Percentiles rank a stretch among this genome's conserved stretches.
Conservation (phyloP, 257 asterid species). For the Mitragyna speciosa region DNA sequence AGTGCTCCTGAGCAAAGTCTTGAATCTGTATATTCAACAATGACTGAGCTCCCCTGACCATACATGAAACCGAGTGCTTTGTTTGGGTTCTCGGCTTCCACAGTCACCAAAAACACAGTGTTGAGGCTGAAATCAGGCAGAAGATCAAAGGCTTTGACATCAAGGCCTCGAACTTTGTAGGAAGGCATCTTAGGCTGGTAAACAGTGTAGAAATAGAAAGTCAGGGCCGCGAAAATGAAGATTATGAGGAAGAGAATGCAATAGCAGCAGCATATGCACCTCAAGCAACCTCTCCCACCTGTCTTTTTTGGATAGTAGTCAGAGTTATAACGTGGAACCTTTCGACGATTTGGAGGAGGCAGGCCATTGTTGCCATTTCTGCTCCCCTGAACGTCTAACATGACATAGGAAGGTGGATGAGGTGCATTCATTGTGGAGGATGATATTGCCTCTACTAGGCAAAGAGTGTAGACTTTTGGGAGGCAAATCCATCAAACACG, state of each 20-base stretch:
- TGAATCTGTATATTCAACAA: conserved; percentile 27
- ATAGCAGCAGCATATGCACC: conserved; percentile 51
- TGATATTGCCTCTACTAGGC: conserved; percentile 2
- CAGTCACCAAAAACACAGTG: conserved; percentile 26
- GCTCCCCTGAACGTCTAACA: conserved; percentile 23
- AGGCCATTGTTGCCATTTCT: conserved; percentile 9
- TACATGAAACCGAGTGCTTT: conserved; percentile 36
- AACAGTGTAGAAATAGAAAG: conserved; percentile 19
- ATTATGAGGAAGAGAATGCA: conserved; percentile 41
- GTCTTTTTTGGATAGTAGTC: background rate
- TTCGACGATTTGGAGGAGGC: conserved; percentile 33
- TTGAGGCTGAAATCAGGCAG: conserved; percentile 42
- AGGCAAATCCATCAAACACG: conserved; percentile 7
- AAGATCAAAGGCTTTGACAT: conserved; percentile 38
- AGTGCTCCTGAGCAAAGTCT: conserved; percentile 45
- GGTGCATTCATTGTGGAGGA: conserved; percentile 29
- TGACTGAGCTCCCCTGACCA: conserved; percentile 30
- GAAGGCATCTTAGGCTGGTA: conserved; percentile 44
- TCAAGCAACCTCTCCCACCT: conserved; percentile 14
- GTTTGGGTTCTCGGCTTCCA: conserved; percentile 54
- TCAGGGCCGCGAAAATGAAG: conserved; percentile 1
- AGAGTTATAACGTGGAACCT: conserved; percentile 39
- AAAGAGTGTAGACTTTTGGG: background rate
- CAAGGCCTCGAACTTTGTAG: conserved; percentile 32
- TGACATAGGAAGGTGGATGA: conserved; percentile 37